Evolutionary conservation across 352 stramenopile species (phyloP), one percentile per base, ranked within the genome.

Genomic region (Globisporangium heterothallicum): DNA sequence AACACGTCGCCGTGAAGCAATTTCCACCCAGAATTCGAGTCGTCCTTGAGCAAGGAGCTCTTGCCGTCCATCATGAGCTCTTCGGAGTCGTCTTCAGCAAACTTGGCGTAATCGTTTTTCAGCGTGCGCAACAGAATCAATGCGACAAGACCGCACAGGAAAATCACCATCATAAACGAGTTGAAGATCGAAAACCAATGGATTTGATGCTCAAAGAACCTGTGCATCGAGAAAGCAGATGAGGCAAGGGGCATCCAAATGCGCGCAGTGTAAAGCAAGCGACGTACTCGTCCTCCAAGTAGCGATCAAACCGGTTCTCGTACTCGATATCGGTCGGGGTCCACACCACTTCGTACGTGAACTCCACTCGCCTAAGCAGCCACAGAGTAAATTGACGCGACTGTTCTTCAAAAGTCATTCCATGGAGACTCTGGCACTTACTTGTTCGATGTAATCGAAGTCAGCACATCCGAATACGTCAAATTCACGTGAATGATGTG

Each of bases 141-240:
- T 22, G 86, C 79, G 13, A 98, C 94, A 6, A 98, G 75, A 14
- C 94, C 94, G 42, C 86, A 96, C 2, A 98, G 62, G 61, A 98
- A 98, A 42, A 98, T 95, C 25, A 98, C 94, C 88, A 98, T 98
- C 94, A 98, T 98, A 65, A 98, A 98, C 61, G 88, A 96, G 69
- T 98, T 98, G 68, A 98, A 97, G 52, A 98, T 97, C 48, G 86
- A 97, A 59, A 98, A 98, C 94, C 94, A 98, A 63, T 98, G 94
- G 65, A 99, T 99, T 56, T 98, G 93, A 72, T 99, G 97, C 78
- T 99, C 97, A 67, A 99, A 99, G 61, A 99, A 99, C 45, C 74
- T 86, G 36, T 16, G 8, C n/a, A 45, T 19, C 42, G 2, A 30
- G 9, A 29, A 22, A 25, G 18, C 18, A 16, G 8, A 24, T 46